phyloP scores from a whole-genome alignment of 768 basidiomycete species.

The Boletus vinaceobasis region DNA sequence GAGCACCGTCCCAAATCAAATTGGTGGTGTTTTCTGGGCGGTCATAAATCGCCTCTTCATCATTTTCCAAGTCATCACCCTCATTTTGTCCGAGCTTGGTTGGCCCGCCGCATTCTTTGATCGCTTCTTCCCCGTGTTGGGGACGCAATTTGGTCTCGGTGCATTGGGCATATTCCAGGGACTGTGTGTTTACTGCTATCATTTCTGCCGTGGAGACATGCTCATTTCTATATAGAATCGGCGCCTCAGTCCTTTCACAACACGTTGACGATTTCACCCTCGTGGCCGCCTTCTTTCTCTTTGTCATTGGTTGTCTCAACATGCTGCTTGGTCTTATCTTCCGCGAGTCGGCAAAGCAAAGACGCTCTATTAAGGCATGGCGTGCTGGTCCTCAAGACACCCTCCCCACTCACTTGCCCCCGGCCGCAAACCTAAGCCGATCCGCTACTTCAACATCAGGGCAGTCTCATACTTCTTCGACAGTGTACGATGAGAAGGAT shows the following conservation, averaged over 20 bases:
- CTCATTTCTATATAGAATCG: constrained; percentile 44
- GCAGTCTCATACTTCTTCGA: constrained; percentile 27
- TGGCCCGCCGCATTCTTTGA: constrained; percentile 79
- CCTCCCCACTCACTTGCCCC: constrained; percentile 45
- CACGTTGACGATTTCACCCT: constrained; percentile 86
- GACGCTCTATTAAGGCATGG: constrained; percentile 66
- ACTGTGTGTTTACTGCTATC: constrained; percentile 48
- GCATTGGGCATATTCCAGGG: constrained; percentile 85
- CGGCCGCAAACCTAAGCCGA: constrained; percentile 22
- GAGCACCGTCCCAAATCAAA: constrained; percentile 87
- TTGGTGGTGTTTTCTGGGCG: constrained; percentile 90
- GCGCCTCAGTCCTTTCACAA: constrained; percentile 70
- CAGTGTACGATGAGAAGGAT: constrained; percentile 29
- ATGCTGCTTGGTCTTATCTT: constrained; percentile 74
- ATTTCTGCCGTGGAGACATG: background rate
- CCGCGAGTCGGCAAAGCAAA: constrained; percentile 56
- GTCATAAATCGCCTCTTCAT: constrained; percentile 85
- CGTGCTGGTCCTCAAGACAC: constrained; percentile 47
- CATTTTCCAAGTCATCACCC: constrained; percentile 76
- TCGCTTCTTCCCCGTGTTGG: constrained; percentile 83
- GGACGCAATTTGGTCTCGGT: constrained; percentile 80
- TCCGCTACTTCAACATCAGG: constrained; percentile 21
- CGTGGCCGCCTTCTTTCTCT: constrained; percentile 88
- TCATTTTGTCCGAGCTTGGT: constrained; percentile 79
- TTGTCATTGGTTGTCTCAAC: constrained; percentile 88